Evolutionary conservation across 768 basidiomycete genomes (phyloP).

Genomic region (Lactarius evosmus): DNA sequence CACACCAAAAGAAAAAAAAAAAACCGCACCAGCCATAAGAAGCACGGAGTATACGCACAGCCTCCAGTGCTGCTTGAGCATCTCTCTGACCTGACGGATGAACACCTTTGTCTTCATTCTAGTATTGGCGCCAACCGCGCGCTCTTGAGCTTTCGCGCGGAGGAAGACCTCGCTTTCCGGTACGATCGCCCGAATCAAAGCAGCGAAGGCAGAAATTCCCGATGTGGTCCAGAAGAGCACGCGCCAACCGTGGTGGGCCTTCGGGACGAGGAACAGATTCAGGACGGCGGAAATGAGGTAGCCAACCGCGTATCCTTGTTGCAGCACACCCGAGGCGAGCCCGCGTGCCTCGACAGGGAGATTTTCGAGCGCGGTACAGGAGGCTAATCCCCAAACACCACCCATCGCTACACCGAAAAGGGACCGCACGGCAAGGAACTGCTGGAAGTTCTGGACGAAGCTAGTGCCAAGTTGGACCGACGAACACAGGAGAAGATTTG

Average conservation of each 20-base stretch:
- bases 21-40: slow-evolving; percentile 58
- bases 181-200: slow-evolving; percentile 55
- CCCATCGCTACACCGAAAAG: slow-evolving; percentile 90
- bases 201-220: slow-evolving; percentile 68
- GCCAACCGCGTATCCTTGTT: slow-evolving; percentile 87
- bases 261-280: slow-evolving; percentile 61
- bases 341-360: slow-evolving; percentile 86
- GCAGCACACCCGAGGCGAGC: slow-evolving; percentile 77
- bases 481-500: slow-evolving; percentile 67
- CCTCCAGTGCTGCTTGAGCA: slow-evolving; percentile 81
- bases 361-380: slow-evolving; percentile 84
- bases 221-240: slow-evolving; percentile 78
- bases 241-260: slow-evolving; percentile 51
- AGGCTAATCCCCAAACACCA: slow-evolving; percentile 82
- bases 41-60: slow-evolving; percentile 81
- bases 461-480: slow-evolving; percentile 75
- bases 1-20: neutral
- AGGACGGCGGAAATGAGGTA: slow-evolving; percentile 82
- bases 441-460: slow-evolving; percentile 69
- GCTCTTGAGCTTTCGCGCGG: slow-evolving; percentile 55
- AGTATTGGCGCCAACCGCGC: slow-evolving; percentile 38
- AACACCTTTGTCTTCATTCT: slow-evolving; percentile 65
- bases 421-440: slow-evolving; percentile 80
- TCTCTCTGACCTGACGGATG: slow-evolving; percentile 63
- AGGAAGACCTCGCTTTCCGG: slow-evolving; percentile 81